Evolutionary conservation across 306 rosid species (phyloP).

Genomic region (Inga oerstediana): DNA sequence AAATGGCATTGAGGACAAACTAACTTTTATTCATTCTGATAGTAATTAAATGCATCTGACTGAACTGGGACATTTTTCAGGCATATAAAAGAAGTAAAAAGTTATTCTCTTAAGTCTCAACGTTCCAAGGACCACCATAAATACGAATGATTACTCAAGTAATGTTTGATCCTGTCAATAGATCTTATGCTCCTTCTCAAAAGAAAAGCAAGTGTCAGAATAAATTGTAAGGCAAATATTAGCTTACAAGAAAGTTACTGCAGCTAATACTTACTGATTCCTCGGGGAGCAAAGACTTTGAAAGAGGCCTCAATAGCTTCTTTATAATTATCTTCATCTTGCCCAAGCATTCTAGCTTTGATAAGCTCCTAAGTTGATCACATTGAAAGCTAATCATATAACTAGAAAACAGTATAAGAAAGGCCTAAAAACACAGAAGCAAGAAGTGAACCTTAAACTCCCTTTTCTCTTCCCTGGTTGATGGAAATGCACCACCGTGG

Average conservation of each 20-base stretch:
- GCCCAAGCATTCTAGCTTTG: constrained; percentile 69
- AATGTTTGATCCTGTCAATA: not conserved
- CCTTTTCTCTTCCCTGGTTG: constrained; percentile 86
- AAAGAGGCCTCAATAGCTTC: constrained; percentile 94
- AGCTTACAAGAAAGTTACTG: constrained; percentile 12
- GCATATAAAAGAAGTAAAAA: not conserved
- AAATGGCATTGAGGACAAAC: not conserved
- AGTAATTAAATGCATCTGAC: not conserved
- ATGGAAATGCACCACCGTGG: constrained; percentile 79
- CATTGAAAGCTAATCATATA: constrained; percentile 33
- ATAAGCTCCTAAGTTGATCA: constrained; percentile 70
- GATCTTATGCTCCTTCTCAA: constrained; percentile 22
- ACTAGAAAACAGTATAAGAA: constrained; percentile 28
- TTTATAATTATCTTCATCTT: constrained; percentile 92
- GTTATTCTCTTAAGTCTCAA: not conserved
- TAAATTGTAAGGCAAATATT: constrained; percentile 26
- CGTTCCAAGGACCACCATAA: not conserved
- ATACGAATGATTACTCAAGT: not conserved
- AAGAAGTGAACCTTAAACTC: constrained; percentile 82
- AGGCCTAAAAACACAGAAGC: constrained; percentile 8
- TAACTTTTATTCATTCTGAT: not conserved
- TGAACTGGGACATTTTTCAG: not conserved
- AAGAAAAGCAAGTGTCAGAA: constrained; percentile 23
- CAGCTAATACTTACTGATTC: constrained; percentile 70
- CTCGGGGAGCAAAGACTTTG: constrained; percentile 89